Conservation (phyloP, 768 basidiomycete species). For the Kwoniella dendrophila region DNA sequence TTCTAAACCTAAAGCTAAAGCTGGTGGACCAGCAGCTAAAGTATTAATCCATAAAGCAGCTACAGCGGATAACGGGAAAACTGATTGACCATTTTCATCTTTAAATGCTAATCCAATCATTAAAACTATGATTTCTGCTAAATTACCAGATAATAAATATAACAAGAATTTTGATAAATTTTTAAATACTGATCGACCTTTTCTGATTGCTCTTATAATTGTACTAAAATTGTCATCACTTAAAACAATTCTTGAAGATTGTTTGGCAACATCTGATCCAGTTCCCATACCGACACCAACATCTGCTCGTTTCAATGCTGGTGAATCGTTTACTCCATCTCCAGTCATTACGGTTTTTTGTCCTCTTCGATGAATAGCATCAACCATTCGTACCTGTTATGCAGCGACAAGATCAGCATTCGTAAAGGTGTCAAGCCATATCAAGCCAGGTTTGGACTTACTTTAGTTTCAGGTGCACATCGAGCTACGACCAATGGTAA, state of each 20-base stretch:
- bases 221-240: slow-evolving; percentile 70
- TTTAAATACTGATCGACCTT: slow-evolving; percentile 66
- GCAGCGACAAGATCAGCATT: slow-evolving; percentile 20
- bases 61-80: slow-evolving; percentile 65
- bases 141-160: slow-evolving; percentile 63
- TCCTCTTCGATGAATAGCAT: slow-evolving; percentile 64
- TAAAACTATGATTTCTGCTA: slow-evolving; percentile 64
- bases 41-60: slow-evolving; percentile 60
- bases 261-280: slow-evolving; percentile 66
- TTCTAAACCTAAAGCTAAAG: slow-evolving; percentile 64
- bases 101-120: slow-evolving; percentile 65
- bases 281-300: slow-evolving; percentile 67
- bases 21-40: slow-evolving; percentile 62
- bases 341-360: slow-evolving; percentile 66
- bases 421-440: not conserved
- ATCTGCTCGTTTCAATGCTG: slow-evolving; percentile 65
- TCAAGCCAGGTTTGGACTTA: slow-evolving; percentile 8
- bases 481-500: slow-evolving; percentile 66
- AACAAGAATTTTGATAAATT: slow-evolving; percentile 66
- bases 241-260: slow-evolving; percentile 68
- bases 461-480: slow-evolving; percentile 60
- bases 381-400: slow-evolving; percentile 60
- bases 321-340: slow-evolving; percentile 66
- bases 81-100: slow-evolving; percentile 60
- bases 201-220: slow-evolving; percentile 67